These are phyloP conservation scores for Raphanus hybrid DNA, from an alignment of 441 rosid species.

Conservation along the genomic window DNA sequence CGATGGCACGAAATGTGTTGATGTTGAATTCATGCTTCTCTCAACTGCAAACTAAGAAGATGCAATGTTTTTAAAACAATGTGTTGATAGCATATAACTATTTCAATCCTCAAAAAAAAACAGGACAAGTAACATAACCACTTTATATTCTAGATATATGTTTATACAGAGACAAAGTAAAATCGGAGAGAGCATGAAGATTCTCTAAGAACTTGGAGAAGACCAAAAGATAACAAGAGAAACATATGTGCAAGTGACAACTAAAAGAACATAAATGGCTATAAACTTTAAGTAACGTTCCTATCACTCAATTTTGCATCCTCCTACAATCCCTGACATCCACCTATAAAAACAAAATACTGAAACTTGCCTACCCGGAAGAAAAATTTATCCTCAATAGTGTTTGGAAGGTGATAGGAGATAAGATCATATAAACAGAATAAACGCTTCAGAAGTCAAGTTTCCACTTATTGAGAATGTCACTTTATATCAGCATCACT, in stretches of 20 bases:
- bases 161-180: not conserved
- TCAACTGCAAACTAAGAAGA: constrained; percentile 26
- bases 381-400: not conserved
- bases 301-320: not conserved
- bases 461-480: not conserved
- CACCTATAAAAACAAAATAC: no score
- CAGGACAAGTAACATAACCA: not conserved
- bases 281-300: not conserved
- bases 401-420: not conserved
- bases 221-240: not conserved
- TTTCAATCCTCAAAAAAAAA: constrained; percentile 1
- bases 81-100: not conserved
- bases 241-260: not conserved
- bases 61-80: not conserved
- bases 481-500: not conserved
- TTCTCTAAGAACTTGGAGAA: not conserved
- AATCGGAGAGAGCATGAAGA: constrained; percentile 6
- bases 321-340: not conserved
- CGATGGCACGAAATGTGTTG: constrained; percentile 77
- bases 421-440: not conserved
- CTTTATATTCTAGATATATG: not conserved
- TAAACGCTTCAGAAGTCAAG: not conserved
- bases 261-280: not conserved
- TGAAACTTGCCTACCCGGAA: no score
- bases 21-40: constrained; percentile 70